Evolutionary conservation across 2,329 filamentous ascomycete species (phyloP).

Genomic region (Penicillium digitatum): DNA sequence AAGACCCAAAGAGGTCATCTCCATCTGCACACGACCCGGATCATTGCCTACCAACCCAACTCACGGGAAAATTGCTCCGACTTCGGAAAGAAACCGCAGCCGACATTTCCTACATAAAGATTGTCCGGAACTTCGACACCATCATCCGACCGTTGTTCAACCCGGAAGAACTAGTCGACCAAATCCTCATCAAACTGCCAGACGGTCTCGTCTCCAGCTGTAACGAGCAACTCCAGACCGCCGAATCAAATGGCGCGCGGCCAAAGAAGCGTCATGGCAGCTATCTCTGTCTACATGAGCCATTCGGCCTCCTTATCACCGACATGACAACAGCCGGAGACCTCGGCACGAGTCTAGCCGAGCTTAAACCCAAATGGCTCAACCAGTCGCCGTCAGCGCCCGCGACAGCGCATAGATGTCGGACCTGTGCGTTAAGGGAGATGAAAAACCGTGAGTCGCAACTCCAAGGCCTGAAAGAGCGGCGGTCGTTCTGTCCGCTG

Average conservation of each 20-base stretch:
- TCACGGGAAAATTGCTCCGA: constrained; percentile 54
- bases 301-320: constrained; percentile 65
- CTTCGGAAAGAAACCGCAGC: constrained; percentile 56
- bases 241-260: constrained; percentile 45
- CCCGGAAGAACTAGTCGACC: constrained; percentile 52
- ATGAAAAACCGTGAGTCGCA: constrained; percentile 44
- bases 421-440: constrained; percentile 65
- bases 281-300: constrained; percentile 54
- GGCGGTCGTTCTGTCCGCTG: constrained; percentile 58
- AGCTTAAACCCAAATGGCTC: constrained; percentile 86
- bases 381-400: constrained; percentile 71
- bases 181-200: constrained; percentile 52
- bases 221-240: constrained; percentile 52
- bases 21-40: constrained; percentile 18
- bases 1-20: constrained; percentile 15
- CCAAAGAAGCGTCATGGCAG: constrained; percentile 49
- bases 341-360: constrained; percentile 48
- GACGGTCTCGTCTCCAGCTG: constrained; percentile 46
- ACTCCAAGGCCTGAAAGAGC: constrained; percentile 26
- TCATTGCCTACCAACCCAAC: constrained; percentile 18
- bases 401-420: constrained; percentile 58
- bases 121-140: constrained; percentile 38
- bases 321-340: constrained; percentile 60
- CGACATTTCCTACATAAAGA: constrained; percentile 51
- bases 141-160: constrained; percentile 55